A percentile compares a stretch with the other conserved stretches of the same genome.
phyloP scores from a whole-genome alignment of 2,329 filamentous ascomycete genomes.

The Verticillium tricorpus region DNA sequence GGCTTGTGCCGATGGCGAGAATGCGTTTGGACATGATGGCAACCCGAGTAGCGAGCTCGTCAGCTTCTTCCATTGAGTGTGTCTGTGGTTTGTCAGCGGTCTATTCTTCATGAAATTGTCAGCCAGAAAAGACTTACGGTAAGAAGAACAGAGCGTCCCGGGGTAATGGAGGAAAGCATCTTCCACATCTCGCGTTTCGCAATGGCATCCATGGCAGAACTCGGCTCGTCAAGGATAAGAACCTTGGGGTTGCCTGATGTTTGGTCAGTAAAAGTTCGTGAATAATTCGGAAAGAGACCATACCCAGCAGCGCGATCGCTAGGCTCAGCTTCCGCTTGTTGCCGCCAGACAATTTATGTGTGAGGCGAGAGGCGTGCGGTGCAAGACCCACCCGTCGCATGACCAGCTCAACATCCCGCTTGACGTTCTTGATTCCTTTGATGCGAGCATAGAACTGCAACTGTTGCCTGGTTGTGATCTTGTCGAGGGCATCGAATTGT shows the following conservation, averaged over 20 bases:
- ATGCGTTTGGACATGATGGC: slow-evolving; percentile 21
- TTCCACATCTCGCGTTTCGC: slow-evolving; percentile 72
- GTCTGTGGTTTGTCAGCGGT: slow-evolving; percentile 33
- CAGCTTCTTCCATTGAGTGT: slow-evolving; percentile 73
- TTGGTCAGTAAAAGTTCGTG: background rate
- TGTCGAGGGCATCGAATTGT: slow-evolving; percentile 66
- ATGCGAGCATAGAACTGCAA: slow-evolving; percentile 66
- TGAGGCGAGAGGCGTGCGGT: slow-evolving; percentile 56
- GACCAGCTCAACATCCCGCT: slow-evolving; percentile 58
- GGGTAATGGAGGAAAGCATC: slow-evolving; percentile 57
- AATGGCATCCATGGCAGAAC: slow-evolving; percentile 67
- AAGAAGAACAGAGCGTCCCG: slow-evolving; percentile 61
- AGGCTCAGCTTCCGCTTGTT: slow-evolving; percentile 72
- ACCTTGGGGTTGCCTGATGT: slow-evolving; percentile 64
- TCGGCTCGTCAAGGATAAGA: slow-evolving; percentile 67
- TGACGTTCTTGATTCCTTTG: slow-evolving; percentile 57
- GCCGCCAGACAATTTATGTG: slow-evolving; percentile 62
- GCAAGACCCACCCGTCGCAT: slow-evolving; percentile 60
- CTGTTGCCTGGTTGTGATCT: slow-evolving; percentile 67
- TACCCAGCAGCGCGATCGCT: slow-evolving; percentile 68
- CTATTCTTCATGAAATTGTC: background rate
- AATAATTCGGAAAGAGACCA: slow-evolving; percentile 21
- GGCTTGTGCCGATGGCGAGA: slow-evolving; percentile 57
- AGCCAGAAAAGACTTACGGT: slow-evolving; percentile 32
- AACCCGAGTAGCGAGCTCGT: slow-evolving; percentile 53